Conservation (phyloP, 208 protist species). For the Crithidia mellificae region DNA sequence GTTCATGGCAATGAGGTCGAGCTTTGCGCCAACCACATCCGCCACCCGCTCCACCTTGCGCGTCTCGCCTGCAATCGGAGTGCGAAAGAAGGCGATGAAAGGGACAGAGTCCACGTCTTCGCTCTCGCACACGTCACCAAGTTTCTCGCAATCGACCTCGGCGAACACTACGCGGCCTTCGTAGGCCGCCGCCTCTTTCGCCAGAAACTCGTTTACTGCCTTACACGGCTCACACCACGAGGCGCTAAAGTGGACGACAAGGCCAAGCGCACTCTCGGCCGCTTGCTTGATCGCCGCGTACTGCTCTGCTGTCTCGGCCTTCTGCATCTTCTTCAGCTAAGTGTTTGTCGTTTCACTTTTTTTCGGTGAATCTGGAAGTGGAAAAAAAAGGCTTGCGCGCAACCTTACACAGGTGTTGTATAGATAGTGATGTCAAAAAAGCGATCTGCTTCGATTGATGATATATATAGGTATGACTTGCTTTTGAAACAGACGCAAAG, state of each 20-base stretch:
- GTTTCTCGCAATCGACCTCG: constrained; percentile 74
- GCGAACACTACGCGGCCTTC: constrained; percentile 66
- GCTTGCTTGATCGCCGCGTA: constrained; percentile 60
- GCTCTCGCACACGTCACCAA: constrained; percentile 66
- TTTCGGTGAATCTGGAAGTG: too few species aligned
- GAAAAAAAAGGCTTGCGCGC: too few species aligned
- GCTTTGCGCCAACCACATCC: constrained; percentile 77
- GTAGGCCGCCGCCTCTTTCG: constrained; percentile 40
- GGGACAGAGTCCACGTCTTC: constrained; percentile 89
- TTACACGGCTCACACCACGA: constrained; percentile 90
- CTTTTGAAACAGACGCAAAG: too few species aligned
- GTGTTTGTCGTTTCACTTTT: too few species aligned
- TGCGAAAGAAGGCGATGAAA: constrained; percentile 87
- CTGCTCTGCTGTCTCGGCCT: constrained; percentile 41
- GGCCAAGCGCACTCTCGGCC: constrained; percentile 42
- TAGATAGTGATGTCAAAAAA: too few species aligned
- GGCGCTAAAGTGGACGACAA: constrained; percentile 90
- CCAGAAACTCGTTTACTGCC: constrained; percentile 60
- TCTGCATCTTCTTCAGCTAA: constrained; percentile 33
- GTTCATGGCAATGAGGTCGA: constrained; percentile 79
- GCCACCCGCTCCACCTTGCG: constrained; percentile 66
- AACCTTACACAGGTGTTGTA: too few species aligned
- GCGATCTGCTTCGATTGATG: too few species aligned
- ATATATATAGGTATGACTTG: too few species aligned
- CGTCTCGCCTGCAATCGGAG: constrained; percentile 21